These are phyloP conservation scores for Pistacia vera DNA, from an alignment of 345 rosid genomes.

Conservation along the genomic window DNA sequence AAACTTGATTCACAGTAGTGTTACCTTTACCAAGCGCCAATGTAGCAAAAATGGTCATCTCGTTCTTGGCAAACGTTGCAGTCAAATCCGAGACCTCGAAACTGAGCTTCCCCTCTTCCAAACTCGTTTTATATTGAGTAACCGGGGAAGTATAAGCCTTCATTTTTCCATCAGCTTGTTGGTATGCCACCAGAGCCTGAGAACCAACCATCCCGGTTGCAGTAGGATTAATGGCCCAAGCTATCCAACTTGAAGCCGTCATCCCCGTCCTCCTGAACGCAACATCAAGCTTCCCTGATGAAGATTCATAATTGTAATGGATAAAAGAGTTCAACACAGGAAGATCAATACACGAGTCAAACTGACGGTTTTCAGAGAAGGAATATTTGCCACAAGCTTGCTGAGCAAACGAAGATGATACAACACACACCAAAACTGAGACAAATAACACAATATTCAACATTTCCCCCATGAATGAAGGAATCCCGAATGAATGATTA, in stretches of 20 bases:
- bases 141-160: slow-evolving; percentile 71
- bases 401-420: slow-evolving; percentile 29
- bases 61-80: slow-evolving; percentile 53
- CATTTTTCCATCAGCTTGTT: slow-evolving; percentile 53
- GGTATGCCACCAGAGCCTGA: slow-evolving; percentile 84
- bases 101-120: slow-evolving; percentile 60
- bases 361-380: slow-evolving; percentile 63
- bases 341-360: slow-evolving; percentile 68
- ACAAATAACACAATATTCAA: slow-evolving; percentile 5
- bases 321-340: slow-evolving; percentile 73
- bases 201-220: slow-evolving; percentile 72
- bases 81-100: slow-evolving; percentile 63
- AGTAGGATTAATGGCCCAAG: slow-evolving; percentile 91
- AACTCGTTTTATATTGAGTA: slow-evolving; percentile 44
- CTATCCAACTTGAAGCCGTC: slow-evolving; percentile 62
- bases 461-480: neutral
- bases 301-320: slow-evolving; percentile 64
- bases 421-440: slow-evolving; percentile 23
- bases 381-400: slow-evolving; percentile 63
- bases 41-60: slow-evolving; percentile 73
- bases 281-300: slow-evolving; percentile 54
- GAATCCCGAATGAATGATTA: neutral
- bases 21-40: slow-evolving; percentile 40
- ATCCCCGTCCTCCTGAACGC: slow-evolving; percentile 73
- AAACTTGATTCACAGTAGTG: slow-evolving; percentile 62